Conservation (phyloP, 2,329 filamentous ascomycete species). For the Phialophora chinensis region DNA sequence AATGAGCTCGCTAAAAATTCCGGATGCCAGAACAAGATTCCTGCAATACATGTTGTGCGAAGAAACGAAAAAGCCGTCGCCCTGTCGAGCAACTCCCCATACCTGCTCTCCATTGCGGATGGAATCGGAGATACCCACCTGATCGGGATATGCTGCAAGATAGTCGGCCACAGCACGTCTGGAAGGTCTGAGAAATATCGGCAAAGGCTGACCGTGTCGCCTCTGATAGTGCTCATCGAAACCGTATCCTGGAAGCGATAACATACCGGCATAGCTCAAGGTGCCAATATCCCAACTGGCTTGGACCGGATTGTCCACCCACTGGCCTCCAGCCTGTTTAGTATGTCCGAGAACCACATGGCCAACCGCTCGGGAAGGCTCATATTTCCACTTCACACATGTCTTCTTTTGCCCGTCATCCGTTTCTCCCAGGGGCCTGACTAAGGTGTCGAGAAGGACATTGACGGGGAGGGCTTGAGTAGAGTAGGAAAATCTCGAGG, state of each 20-base stretch:
- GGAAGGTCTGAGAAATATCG: conserved; percentile 62
- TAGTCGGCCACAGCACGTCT: conserved; percentile 62
- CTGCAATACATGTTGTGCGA: conserved; percentile 61
- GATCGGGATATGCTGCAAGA: conserved; percentile 59
- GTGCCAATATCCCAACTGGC: conserved; percentile 64
- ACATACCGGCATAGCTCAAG: conserved; percentile 66
- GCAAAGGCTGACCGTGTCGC: conserved; percentile 50
- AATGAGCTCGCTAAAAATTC: conserved; percentile 63
- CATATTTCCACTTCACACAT: conserved; percentile 61
- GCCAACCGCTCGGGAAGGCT: conserved; percentile 57
- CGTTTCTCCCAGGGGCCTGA: conserved; percentile 64
- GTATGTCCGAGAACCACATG: conserved; percentile 63
- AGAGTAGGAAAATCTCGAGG: conserved; percentile 65
- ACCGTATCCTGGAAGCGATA: conserved; percentile 65
- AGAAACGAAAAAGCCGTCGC: conserved; percentile 56
- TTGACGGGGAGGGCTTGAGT: conserved; percentile 66
- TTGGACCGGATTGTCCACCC: conserved; percentile 60
- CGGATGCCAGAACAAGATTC: conserved; percentile 64
- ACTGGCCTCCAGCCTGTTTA: conserved; percentile 61
- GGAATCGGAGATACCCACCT: conserved; percentile 58
- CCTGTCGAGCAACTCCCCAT: conserved; percentile 51
- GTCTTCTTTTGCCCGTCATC: conserved; percentile 58
- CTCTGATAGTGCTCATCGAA: conserved; percentile 60
- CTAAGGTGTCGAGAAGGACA: conserved; percentile 64
- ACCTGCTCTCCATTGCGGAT: conserved; percentile 54